Conservation (phyloP, 2,329 filamentous ascomycete genomes). For the Nigrospora sphaerica region DNA sequence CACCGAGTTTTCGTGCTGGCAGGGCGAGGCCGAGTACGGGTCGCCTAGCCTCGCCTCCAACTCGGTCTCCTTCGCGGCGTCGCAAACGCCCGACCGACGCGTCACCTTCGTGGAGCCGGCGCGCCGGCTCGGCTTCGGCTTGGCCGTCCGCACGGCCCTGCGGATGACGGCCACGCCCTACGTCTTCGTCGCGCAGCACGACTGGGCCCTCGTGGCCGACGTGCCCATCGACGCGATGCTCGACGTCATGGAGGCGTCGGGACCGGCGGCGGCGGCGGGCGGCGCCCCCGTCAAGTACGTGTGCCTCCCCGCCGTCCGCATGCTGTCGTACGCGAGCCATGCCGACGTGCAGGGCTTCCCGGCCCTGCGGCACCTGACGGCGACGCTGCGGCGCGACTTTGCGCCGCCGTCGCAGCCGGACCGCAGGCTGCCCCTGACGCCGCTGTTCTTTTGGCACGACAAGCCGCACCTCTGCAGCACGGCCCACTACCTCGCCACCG, state of each 20-base stretch:
- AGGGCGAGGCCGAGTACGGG: constrained; percentile 40
- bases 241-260: constrained; percentile 33
- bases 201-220: constrained; percentile 40
- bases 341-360: constrained; percentile 36
- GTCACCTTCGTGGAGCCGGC: constrained; percentile 42
- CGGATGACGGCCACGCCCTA: constrained; percentile 39
- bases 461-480: constrained; percentile 46
- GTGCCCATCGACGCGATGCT: constrained; percentile 38
- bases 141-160: constrained; percentile 45
- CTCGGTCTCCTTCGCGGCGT: constrained; percentile 26
- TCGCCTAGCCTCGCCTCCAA: constrained; percentile 27
- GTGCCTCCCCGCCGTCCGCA: constrained; percentile 43
- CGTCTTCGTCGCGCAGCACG: constrained; percentile 52
- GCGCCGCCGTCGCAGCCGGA: constrained; percentile 3
- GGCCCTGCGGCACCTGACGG: constrained; percentile 31
- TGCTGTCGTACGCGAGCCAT: constrained; percentile 42
- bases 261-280: constrained; percentile 14
- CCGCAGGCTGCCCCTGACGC: constrained; percentile 36
- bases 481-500: constrained; percentile 38
- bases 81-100: constrained; percentile 23
- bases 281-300: constrained; percentile 40
- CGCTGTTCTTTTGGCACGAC: constrained; percentile 53
- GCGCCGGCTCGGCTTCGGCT: constrained; percentile 41
- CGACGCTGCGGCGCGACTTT: constrained; percentile 33
- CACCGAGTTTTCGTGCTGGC: constrained; percentile 5